These are phyloP conservation scores for Calonectria pseudoreteaudii DNA, from an alignment of 2,329 filamentous ascomycete species.

Conservation along the genomic window DNA sequence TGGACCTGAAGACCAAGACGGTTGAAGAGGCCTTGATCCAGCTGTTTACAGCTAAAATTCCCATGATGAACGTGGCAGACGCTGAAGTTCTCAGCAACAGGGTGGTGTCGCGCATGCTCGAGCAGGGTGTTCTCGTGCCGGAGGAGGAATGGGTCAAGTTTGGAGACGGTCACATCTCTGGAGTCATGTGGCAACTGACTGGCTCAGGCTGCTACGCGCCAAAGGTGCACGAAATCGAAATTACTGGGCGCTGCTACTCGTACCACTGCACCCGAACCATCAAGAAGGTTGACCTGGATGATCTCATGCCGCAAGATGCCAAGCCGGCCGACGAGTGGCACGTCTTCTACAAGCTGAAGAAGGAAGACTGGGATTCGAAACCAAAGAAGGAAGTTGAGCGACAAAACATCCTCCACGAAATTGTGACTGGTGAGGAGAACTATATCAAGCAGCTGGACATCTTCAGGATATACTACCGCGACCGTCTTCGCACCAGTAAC, in stretches of 20 bases:
- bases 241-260: slow-evolving; percentile 87
- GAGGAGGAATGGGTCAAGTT: slow-evolving; percentile 99
- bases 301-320: slow-evolving; percentile 75
- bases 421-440: slow-evolving; percentile 91
- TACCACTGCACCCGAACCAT: slow-evolving; percentile 93
- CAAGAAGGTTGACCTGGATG: slow-evolving; percentile 91
- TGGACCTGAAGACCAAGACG: slow-evolving; percentile 85
- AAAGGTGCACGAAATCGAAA: slow-evolving; percentile 79
- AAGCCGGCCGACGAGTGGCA: slow-evolving; percentile 84
- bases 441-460: slow-evolving; percentile 93
- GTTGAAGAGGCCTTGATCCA: slow-evolving; percentile 89
- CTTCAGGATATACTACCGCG: slow-evolving; percentile 85
- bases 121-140: slow-evolving; percentile 79
- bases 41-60: slow-evolving; percentile 93
- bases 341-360: slow-evolving; percentile 86
- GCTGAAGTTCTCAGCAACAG: slow-evolving; percentile 86
- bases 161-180: slow-evolving; percentile 81
- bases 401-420: slow-evolving; percentile 95
- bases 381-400: slow-evolving; percentile 90
- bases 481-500: slow-evolving; percentile 78
- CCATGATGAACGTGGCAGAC: slow-evolving; percentile 98
- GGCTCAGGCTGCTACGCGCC: slow-evolving; percentile 92
- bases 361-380: slow-evolving; percentile 77
- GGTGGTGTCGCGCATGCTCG: slow-evolving; percentile 84
- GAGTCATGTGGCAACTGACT: slow-evolving; percentile 93